Evolutionary conservation across 1,284 basidiomycete genomes (phyloP).

Genomic region (Leucocoprinus gongylophorus): DNA sequence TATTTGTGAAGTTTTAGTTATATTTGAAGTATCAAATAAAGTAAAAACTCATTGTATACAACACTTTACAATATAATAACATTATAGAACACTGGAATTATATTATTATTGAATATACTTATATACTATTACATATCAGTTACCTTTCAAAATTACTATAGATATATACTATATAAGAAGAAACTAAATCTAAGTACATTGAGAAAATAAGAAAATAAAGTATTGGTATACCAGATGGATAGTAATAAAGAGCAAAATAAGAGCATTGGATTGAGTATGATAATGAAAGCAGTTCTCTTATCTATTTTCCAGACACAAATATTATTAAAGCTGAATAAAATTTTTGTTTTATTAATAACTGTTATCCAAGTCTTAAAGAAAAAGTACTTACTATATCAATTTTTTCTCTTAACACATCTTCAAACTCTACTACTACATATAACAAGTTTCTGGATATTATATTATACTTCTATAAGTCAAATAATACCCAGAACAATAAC

Average conservation of each 20-base stretch:
- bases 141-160: conserved; percentile 1
- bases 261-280: conserved; percentile 28
- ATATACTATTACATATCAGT: conserved; percentile 25
- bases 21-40: too few relatives aligned
- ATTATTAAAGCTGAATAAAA: conserved; percentile 24
- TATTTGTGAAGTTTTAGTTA: too few relatives aligned
- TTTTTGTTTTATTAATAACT: conserved; percentile 18
- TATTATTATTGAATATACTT: conserved; percentile 29
- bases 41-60: too few relatives aligned
- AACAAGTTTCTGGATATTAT: too few relatives aligned
- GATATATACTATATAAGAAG: background rate
- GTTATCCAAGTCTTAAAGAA: conserved; percentile 1
- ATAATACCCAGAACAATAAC: too few relatives aligned
- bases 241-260: background rate
- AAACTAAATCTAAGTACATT: conserved; percentile 4
- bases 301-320: conserved; percentile 25
- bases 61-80: too few relatives aligned
- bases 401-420: too few relatives aligned
- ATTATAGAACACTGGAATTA: too few relatives aligned
- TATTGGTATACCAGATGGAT: background rate
- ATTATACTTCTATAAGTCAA: too few relatives aligned
- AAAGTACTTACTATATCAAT: background rate
- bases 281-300: conserved; percentile 22
- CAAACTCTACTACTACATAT: background rate
- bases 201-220: background rate